Evolutionary conservation across 768 basidiomycete genomes (phyloP).

Genomic region (Panus rudis): DNA sequence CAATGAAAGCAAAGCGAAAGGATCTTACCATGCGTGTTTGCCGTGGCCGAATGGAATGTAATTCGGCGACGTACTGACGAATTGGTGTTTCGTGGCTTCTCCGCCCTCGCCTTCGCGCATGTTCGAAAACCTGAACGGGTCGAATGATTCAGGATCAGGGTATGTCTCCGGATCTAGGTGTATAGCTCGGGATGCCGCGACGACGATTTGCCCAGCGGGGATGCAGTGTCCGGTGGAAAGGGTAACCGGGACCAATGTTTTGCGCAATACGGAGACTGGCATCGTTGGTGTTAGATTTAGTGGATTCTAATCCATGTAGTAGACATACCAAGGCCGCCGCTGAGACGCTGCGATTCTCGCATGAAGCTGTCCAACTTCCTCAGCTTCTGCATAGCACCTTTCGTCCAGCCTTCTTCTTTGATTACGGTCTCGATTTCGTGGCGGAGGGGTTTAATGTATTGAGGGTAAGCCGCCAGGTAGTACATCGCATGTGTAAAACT

Average conservation of each 20-base stretch:
- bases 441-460: conserved; percentile 22
- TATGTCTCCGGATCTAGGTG: conserved; percentile 37
- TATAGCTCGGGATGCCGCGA: conserved; percentile 25
- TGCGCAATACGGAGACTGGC: conserved; percentile 14
- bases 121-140: conserved; percentile 35
- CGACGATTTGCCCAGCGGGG: conserved; percentile 32
- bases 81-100: conserved; percentile 22
- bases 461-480: conserved; percentile 21
- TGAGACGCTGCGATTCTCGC: conserved; percentile 24
- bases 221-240: conserved; percentile 29
- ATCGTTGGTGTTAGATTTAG: not conserved
- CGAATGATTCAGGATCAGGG: conserved; percentile 32
- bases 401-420: conserved; percentile 20
- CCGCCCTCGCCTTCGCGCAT: conserved; percentile 12
- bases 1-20: not conserved
- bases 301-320: not conserved
- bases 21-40: conserved; percentile 17
- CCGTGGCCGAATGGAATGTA: conserved; percentile 26
- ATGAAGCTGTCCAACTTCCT: conserved; percentile 30
- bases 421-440: conserved; percentile 25
- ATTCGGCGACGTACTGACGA: conserved; percentile 20
- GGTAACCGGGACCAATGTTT: conserved; percentile 23
- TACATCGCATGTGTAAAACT: conserved; percentile 23
- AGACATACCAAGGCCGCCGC: conserved; percentile 20
- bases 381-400: conserved; percentile 24